Conservation (phyloP, 805 yeast species). For the Phaffomyces antillensis region DNA sequence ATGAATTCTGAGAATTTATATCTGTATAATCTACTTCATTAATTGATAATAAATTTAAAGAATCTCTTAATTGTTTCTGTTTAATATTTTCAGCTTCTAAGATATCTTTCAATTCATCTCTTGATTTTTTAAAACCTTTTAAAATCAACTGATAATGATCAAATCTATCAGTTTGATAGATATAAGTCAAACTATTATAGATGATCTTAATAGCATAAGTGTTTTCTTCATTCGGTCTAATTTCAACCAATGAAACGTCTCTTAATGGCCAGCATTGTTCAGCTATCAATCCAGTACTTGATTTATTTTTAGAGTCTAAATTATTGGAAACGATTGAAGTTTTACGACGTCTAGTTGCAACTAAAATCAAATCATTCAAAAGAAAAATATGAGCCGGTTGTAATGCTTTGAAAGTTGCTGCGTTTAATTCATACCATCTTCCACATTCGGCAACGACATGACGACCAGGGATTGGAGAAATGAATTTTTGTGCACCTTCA, state of each 20-base stretch:
- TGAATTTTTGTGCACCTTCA: conserved; percentile 81
- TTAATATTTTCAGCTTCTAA: conserved; percentile 42
- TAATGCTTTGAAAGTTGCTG: conserved; percentile 76
- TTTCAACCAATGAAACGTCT: conserved; percentile 37
- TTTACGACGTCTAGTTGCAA: conserved; percentile 57
- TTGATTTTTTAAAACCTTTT: conserved; percentile 53
- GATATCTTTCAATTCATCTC: conserved; percentile 51
- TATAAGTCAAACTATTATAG: conserved; percentile 41
- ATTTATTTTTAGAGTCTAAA: conserved; percentile 7
- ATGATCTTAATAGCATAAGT: conserved; percentile 39
- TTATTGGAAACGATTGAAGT: conserved; percentile 15
- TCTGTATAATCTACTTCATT: conserved; percentile 7
- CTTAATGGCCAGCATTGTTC: conserved; percentile 73
- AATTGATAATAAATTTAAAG: conserved; percentile 35
- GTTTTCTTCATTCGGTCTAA: conserved; percentile 7
- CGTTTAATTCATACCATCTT: conserved; percentile 81
- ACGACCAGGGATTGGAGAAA: conserved; percentile 71
- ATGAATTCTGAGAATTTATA: not conserved
- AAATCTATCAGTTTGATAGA: conserved; percentile 53
- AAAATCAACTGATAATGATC: conserved; percentile 51
- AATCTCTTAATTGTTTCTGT: conserved; percentile 36
- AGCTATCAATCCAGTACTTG: conserved; percentile 41
- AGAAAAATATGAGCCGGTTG: conserved; percentile 71
- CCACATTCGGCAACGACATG: conserved; percentile 75
- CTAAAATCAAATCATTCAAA: conserved; percentile 66